These are phyloP conservation scores for Podila horticola DNA, from an alignment of 192 early-diverging fungal genomes.

Conservation along the genomic window DNA sequence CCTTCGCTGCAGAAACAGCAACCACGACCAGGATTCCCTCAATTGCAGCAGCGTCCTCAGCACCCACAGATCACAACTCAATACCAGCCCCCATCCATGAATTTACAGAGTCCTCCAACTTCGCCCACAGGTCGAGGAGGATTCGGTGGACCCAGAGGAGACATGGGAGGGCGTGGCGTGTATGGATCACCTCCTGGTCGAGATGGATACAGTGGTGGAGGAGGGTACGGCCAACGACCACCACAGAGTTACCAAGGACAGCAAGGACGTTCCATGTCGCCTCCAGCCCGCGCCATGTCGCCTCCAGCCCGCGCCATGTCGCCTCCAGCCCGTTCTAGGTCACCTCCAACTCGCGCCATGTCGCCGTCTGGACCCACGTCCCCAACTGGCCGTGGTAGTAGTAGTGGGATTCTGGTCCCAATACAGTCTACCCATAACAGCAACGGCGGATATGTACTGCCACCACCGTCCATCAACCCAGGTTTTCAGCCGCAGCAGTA, in stretches of 20 bases:
- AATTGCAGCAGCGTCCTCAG: not conserved
- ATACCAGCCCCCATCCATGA: not conserved
- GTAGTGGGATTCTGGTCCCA: constrained; percentile 8
- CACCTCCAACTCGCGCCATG: not conserved
- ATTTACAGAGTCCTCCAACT: not conserved
- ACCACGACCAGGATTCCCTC: not conserved
- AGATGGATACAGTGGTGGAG: not conserved
- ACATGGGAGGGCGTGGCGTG: not conserved
- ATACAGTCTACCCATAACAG: not conserved
- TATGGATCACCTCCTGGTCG: not conserved
- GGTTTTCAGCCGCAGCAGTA: not conserved
- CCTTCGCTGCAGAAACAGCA: not conserved
- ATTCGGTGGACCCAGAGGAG: not conserved
- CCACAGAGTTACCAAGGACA: not conserved
- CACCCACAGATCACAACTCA: not conserved
- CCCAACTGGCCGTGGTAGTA: not conserved
- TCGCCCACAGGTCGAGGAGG: not conserved
- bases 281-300: not conserved
- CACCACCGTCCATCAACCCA: not conserved
- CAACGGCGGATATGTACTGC: not conserved
- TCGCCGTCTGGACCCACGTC: not conserved
- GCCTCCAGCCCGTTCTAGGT: not conserved
- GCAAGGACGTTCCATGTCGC: not conserved
- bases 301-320: not conserved
- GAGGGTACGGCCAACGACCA: not conserved